Evolutionary conservation across 495 filamentous ascomycete species (phyloP).

Genomic region (Polyplosphaeria fusca): DNA sequence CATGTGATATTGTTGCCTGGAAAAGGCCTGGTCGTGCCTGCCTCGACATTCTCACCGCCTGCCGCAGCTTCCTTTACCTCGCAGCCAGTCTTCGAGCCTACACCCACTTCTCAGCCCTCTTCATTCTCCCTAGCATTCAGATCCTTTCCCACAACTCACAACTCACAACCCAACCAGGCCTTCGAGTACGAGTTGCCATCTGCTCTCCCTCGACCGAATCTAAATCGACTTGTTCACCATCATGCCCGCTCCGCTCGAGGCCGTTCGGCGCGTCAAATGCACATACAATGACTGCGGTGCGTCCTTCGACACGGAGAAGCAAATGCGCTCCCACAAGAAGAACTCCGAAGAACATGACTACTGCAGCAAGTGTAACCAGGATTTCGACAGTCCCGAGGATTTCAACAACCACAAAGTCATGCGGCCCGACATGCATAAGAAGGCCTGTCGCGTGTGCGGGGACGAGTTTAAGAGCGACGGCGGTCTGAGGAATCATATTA

Average conservation of each 20-base stretch:
- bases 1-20: too few species aligned
- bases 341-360: conserved; percentile 48
- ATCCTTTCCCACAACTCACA: too few species aligned
- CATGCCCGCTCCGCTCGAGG: conserved; percentile 17
- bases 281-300: conserved; percentile 26
- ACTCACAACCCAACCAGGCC: too few species aligned
- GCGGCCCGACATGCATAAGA: conserved; percentile 28
- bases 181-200: too few species aligned
- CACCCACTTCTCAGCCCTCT: too few species aligned
- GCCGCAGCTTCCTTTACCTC: too few species aligned
- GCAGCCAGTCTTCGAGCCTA: too few species aligned
- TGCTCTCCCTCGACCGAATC: too few species aligned
- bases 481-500: conserved; percentile 49
- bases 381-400: conserved; percentile 47
- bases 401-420: conserved; percentile 38
- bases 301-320: conserved; percentile 36
- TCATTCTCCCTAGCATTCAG: too few species aligned
- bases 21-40: too few species aligned
- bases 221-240: too few species aligned
- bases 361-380: conserved; percentile 51
- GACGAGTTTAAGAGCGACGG: conserved; percentile 49
- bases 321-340: conserved; percentile 51
- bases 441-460: conserved; percentile 51
- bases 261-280: conserved; percentile 18
- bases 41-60: too few species aligned